Evolutionary conservation across 495 filamentous ascomycete species (phyloP), one percentile per base, ranked within the genome.

Genomic region (Penicillium fimorum): DNA sequence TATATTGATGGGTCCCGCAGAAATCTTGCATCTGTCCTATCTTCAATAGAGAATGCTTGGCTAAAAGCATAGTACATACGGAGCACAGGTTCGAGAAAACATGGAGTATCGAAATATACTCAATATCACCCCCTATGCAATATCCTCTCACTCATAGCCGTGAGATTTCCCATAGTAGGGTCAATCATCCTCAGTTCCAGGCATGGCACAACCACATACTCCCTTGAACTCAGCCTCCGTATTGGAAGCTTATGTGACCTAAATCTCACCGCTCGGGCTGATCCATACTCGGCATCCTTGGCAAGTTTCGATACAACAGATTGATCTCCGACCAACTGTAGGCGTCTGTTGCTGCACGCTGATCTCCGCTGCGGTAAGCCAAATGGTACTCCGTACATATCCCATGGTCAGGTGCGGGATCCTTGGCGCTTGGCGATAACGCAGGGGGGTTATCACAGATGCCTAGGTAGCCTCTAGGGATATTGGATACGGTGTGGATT

Each of bases 351-450:
- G 25, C 30, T 30, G 43, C 62, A 62, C 51, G 43, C 40, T 43
- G 54, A 60, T 65, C 56, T 57, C 57, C 56, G 59, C 35, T 37
- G 33, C 38, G 32, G 47, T 50, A 50, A 20, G 35, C 35, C 35
- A 51, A 22, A 44, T 38, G 59, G 44, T 45, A 49, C 22, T 22
- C 22, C 22, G 53, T 55, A 51, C 38, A 42, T 56, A 40, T 58
- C 49, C 50, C 29, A 27, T 53, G 44, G 54, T 27, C 49, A 63
- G 51, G 33, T 56, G 55, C 63, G 50, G 53, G 57, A 63, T 61
- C 48, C 73, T 74, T 70, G 71, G 71, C 71, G 46, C 70, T 73
- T 68, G 68, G 73, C 65, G 61, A 64, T 67, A 61, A 73, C 61
- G 71, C 69, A 71, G 62, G 67, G 63, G 63, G 54, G 61, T 53